Percentiles rank a stretch among this genome's conserved stretches.
Conservation (phyloP, 805 yeast genomes). For the Debaryomyces tyrocola region DNA sequence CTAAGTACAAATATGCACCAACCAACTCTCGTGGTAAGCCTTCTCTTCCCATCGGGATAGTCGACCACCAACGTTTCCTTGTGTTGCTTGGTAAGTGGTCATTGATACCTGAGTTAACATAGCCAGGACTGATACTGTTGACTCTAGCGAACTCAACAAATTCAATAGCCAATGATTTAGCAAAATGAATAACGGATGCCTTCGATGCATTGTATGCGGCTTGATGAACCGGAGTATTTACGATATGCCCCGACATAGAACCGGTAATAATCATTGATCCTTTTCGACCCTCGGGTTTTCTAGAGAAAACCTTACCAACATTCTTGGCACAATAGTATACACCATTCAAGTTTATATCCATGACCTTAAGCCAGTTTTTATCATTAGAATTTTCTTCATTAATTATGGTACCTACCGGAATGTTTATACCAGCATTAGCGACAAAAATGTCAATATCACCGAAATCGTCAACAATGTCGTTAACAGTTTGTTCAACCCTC, state of each 20-base stretch:
- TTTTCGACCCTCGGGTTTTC: constrained; percentile 6
- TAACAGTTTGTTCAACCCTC: constrained; percentile 20
- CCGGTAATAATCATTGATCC: constrained; percentile 34
- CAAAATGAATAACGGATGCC: constrained; percentile 38
- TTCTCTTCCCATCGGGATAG: constrained; percentile 34
- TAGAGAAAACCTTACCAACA: constrained; percentile 24
- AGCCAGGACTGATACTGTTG: constrained; percentile 39
- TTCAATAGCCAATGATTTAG: constrained; percentile 39
- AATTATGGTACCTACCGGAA: constrained; percentile 27
- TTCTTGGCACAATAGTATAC: constrained; percentile 32
- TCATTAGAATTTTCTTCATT: constrained; percentile 14
- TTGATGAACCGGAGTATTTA: constrained; percentile 36
- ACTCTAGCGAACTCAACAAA: constrained; percentile 43
- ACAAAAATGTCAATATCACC: constrained; percentile 30
- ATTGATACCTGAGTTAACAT: constrained; percentile 8
- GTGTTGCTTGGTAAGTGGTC: constrained; percentile 18
- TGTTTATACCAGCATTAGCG: constrained; percentile 34
- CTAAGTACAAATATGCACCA: constrained; percentile 33
- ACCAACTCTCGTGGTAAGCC: constrained; percentile 28
- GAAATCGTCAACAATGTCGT: constrained; percentile 20
- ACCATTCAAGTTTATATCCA: constrained; percentile 30
- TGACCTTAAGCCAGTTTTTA: constrained; percentile 23
- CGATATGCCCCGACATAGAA: constrained; percentile 40
- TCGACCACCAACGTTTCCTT: constrained; percentile 25
- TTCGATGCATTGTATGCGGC: constrained; percentile 42